These are phyloP conservation scores for Tuber umbilicatum DNA, from an alignment of 495 filamentous ascomycete genomes.

Conservation along the genomic window DNA sequence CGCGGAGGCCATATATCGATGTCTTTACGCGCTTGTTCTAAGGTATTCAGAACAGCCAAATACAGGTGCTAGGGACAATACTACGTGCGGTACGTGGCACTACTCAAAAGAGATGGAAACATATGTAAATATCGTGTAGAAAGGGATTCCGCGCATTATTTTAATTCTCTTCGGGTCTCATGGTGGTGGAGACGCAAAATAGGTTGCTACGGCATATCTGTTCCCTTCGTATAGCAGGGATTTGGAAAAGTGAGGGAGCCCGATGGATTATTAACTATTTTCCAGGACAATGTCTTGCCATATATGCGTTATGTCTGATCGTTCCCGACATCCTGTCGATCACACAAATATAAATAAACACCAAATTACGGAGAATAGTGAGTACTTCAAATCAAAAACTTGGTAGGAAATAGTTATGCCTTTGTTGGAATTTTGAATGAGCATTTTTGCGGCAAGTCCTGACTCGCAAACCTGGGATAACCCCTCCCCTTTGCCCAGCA, in stretches of 20 bases:
- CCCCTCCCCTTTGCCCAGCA: too few species aligned
- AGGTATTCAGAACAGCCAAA: neutral
- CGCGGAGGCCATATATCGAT: neutral
- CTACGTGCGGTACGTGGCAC: too few species aligned
- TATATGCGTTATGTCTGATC: neutral
- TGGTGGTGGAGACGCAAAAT: neutral
- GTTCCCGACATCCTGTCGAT: neutral
- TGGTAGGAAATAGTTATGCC: neutral
- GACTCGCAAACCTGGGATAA: neutral
- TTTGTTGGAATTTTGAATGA: neutral
- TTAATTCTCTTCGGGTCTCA: too few species aligned
- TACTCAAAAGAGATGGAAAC: neutral
- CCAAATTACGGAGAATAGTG: neutral
- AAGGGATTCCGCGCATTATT: neutral
- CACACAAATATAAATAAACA: neutral
- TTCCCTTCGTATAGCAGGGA: too few species aligned
- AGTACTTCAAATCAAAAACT: neutral
- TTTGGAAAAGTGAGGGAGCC: neutral
- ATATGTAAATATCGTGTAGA: neutral
- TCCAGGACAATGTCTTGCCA: neutral
- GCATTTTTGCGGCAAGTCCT: neutral
- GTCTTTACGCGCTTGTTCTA: neutral
- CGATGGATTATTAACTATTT: neutral
- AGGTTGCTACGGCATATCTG: neutral
- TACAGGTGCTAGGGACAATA: neutral